phyloP scores from a whole-genome alignment of 2,329 filamentous ascomycete genomes.

The Zasmidium cellare region DNA sequence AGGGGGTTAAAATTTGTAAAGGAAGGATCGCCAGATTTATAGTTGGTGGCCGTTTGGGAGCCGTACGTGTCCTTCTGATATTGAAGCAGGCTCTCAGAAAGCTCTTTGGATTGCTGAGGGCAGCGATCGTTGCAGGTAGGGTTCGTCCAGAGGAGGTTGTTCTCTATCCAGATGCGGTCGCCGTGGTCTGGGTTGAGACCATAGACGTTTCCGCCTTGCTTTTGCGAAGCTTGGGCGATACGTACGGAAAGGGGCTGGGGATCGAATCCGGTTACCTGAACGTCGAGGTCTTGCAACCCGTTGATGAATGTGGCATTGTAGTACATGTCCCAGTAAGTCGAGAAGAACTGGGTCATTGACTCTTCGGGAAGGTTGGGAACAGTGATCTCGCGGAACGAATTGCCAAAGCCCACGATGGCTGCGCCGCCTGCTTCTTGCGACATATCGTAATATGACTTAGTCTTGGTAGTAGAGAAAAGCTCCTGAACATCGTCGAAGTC shows the following conservation, averaged over 20 bases:
- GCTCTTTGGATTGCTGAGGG: conserved; percentile 14
- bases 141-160: conserved; percentile 21
- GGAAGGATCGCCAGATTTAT: conserved; percentile 13
- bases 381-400: conserved; percentile 22
- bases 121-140: conserved; percentile 18
- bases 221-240: conserved; percentile 17
- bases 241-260: conserved; percentile 18
- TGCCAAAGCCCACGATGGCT: conserved; percentile 17
- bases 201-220: conserved; percentile 19
- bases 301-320: conserved; percentile 12
- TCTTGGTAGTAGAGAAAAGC: conserved; percentile 9
- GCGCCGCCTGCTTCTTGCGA: conserved; percentile 18
- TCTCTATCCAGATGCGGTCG: conserved; percentile 23
- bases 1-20: conserved; percentile 15
- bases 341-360: conserved; percentile 18
- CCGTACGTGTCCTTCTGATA: conserved; percentile 16
- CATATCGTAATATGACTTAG: conserved; percentile 15
- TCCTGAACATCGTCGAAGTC: conserved; percentile 15
- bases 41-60: conserved; percentile 18
- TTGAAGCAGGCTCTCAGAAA: conserved; percentile 6
- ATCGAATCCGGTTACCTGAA: conserved; percentile 22
- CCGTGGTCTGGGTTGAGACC: conserved; percentile 19
- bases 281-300: conserved; percentile 15
- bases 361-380: conserved; percentile 20
- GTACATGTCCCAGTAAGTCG: conserved; percentile 12